These are phyloP conservation scores for Cerioporus squamosus DNA, from an alignment of 1,284 basidiomycete species.

Conservation along the genomic window DNA sequence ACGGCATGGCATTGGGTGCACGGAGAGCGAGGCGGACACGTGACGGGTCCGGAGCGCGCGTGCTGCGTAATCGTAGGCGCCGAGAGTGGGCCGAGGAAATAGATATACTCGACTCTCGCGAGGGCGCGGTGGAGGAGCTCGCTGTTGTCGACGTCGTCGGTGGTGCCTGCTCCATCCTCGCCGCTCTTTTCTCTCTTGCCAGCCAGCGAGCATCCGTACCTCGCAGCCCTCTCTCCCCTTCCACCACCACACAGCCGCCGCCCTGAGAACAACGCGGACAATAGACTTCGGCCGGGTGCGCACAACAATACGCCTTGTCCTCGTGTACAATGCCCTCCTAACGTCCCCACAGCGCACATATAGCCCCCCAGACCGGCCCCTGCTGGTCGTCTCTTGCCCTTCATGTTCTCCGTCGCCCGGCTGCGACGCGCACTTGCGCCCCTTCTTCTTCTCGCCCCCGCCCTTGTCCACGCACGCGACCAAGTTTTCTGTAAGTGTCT, in stretches of 20 bases:
- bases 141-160: slow-evolving; percentile 7
- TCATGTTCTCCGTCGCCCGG: slow-evolving; percentile 73
- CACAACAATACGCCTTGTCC: slow-evolving; percentile 24
- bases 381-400: slow-evolving; percentile 29
- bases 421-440: slow-evolving; percentile 56
- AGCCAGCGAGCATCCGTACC: no score
- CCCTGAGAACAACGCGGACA: slow-evolving; percentile 28
- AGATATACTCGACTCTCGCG: no score
- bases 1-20: no score
- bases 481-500: slow-evolving; percentile 60
- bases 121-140: background rate
- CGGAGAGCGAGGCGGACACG: no score
- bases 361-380: slow-evolving; percentile 5
- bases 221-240: background rate
- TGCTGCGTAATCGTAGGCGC: no score
- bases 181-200: background rate
- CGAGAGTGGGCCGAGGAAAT: no score
- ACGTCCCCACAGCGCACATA: background rate
- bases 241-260: background rate
- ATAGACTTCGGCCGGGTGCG: slow-evolving; percentile 9
- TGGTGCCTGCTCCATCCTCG: slow-evolving; percentile 2
- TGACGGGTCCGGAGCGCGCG: no score
- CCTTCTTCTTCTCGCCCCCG: slow-evolving; percentile 43
- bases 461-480: slow-evolving; percentile 50
- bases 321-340: slow-evolving; percentile 15